A percentile compares a stretch with the other conserved stretches of the same genome.
These are phyloP conservation scores for Ogataea naganishii DNA, from an alignment of 805 yeast species.

Conservation along the genomic window DNA sequence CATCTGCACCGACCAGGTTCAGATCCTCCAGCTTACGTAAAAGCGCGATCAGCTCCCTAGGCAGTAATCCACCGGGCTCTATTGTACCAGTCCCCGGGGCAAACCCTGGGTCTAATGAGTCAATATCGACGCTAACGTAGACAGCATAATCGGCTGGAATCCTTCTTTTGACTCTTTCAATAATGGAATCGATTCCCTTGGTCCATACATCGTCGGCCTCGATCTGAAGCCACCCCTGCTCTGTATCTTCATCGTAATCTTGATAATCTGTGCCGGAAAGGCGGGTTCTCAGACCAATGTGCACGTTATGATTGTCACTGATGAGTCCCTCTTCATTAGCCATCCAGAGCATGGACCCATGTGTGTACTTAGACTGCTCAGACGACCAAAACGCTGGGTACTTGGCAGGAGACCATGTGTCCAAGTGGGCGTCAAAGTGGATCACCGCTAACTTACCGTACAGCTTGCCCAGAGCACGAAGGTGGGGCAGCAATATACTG, in stretches of 20 bases:
- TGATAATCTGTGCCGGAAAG: constrained; percentile 49
- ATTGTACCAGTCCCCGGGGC: constrained; percentile 54
- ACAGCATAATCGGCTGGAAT: constrained; percentile 62
- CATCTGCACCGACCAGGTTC: constrained; percentile 45
- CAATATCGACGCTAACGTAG: constrained; percentile 72
- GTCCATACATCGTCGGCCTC: constrained; percentile 68
- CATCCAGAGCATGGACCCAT: constrained; percentile 84
- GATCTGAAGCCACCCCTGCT: constrained; percentile 61
- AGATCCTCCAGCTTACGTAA: constrained; percentile 35
- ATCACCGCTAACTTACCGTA: constrained; percentile 67
- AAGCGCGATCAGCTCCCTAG: constrained; percentile 42
- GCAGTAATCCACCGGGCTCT: constrained; percentile 52
- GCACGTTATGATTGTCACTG: constrained; percentile 47
- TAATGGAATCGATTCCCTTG: constrained; percentile 46
- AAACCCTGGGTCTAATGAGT: constrained; percentile 49
- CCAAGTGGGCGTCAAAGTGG: constrained; percentile 82
- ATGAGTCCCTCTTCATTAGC: constrained; percentile 64
- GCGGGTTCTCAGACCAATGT: constrained; percentile 72
- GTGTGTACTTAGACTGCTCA: constrained; percentile 49
- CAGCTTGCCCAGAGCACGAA: constrained; percentile 50
- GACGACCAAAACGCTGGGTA: constrained; percentile 39
- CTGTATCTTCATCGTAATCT: constrained; percentile 59
- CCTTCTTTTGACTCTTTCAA: constrained; percentile 39
- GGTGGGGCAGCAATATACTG: constrained; percentile 62
- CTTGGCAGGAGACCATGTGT: constrained; percentile 70